Conservation (phyloP, 805 yeast species). For the Kurtzmaniella cleridarum region DNA sequence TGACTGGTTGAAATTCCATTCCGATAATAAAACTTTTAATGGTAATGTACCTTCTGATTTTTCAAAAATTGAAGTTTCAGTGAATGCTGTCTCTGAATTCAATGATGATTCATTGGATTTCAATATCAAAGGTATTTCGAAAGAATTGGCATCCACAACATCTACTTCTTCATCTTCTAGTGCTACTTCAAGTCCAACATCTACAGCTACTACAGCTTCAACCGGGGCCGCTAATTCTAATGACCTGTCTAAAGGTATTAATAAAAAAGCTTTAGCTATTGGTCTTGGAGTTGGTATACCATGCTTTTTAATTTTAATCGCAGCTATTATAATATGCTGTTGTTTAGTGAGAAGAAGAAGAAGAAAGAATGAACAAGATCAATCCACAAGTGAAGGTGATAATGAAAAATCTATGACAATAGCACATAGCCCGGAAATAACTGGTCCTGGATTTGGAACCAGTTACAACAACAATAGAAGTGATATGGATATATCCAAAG, state of each 20-base stretch:
- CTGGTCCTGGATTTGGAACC: slow-evolving; percentile 32
- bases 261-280: slow-evolving; percentile 65
- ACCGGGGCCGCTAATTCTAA: slow-evolving; percentile 24
- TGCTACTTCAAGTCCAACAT: slow-evolving; percentile 23
- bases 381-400: slow-evolving; percentile 5
- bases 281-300: slow-evolving; percentile 90
- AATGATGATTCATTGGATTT: slow-evolving; percentile 37
- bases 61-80: slow-evolving; percentile 15
- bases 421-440: slow-evolving; percentile 14
- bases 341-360: slow-evolving; percentile 44
- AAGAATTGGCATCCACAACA: slow-evolving; percentile 16
- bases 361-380: slow-evolving; percentile 13
- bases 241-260: slow-evolving; percentile 13
- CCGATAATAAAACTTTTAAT: slow-evolving; percentile 54
- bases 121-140: slow-evolving; percentile 46
- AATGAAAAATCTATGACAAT: slow-evolving; percentile 17
- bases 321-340: slow-evolving; percentile 43
- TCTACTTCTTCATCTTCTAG: slow-evolving; percentile 19
- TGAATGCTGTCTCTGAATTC: slow-evolving; percentile 24
- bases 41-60: slow-evolving; percentile 54
- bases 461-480: slow-evolving; percentile 20
- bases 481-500: slow-evolving; percentile 21
- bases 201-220: slow-evolving; percentile 21
- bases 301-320: slow-evolving; percentile 43
- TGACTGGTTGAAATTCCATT: slow-evolving; percentile 63